phyloP scores from a whole-genome alignment of 2,329 filamentous ascomycete species.

The Aspergillus sp. region DNA sequence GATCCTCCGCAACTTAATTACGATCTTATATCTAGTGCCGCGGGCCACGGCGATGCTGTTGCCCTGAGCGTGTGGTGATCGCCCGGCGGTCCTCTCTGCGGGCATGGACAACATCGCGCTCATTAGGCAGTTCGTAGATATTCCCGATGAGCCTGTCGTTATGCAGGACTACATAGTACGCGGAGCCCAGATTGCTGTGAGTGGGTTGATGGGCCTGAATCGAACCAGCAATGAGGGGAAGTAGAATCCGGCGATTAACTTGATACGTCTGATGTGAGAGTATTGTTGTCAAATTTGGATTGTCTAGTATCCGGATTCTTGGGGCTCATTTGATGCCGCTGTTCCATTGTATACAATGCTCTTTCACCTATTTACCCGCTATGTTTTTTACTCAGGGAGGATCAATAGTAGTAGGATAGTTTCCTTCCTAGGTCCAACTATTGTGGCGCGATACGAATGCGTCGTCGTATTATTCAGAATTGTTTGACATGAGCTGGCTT shows the following conservation, averaged over 20 bases:
- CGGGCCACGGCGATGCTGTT: conserved; percentile 39
- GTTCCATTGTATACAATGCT: background rate
- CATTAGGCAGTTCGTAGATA: conserved; percentile 45
- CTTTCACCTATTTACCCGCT: too few relatives aligned
- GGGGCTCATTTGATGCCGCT: background rate
- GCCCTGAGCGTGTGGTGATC: conserved; percentile 32
- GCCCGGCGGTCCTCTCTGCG: conserved; percentile 38
- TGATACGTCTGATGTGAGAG: background rate
- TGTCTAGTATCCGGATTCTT: too few relatives aligned
- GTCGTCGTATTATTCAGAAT: too few relatives aligned
- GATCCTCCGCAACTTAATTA: conserved; percentile 26
- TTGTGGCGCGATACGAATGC: too few relatives aligned
- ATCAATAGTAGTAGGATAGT: too few relatives aligned
- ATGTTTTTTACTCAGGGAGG: too few relatives aligned
- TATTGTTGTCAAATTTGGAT: background rate
- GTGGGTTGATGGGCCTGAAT: conserved; percentile 24
- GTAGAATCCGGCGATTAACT: background rate
- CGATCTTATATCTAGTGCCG: conserved; percentile 41
- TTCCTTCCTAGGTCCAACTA: too few relatives aligned
- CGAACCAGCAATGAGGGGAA: conserved; percentile 8
- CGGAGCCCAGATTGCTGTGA: conserved; percentile 37
- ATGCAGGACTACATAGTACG: conserved; percentile 40
- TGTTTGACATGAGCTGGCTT: too few relatives aligned
- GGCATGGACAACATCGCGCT: conserved; percentile 38
- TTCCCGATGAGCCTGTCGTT: conserved; percentile 37